Evolutionary conservation across 2,329 filamentous ascomycete genomes (phyloP), one percentile per base, ranked within the genome.

Genomic region (Exutisphaerella laricina): DNA sequence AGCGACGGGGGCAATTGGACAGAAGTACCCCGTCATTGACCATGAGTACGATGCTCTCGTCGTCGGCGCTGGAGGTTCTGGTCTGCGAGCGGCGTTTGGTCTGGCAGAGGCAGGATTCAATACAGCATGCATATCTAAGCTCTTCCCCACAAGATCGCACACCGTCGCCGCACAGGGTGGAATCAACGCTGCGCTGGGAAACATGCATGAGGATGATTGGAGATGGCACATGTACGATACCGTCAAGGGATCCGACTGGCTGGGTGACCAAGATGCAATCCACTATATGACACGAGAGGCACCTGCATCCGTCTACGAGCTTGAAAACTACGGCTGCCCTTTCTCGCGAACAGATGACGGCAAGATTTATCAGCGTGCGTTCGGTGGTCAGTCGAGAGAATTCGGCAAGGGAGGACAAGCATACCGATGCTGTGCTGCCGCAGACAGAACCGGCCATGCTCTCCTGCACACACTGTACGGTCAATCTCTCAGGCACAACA

Each of bases 141-240:
- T 90, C 47, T 90, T 90, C 73, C 86, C 86, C 37, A 92, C 86
- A 39, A 77, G 86, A 75, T 84, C 78, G 66, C 86, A 92, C 70
- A 92, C 86, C 6, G 86, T 92, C 58, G 86, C 86, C 45, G 72
- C 72, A 9, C 72, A 75, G 61, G 86, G 86, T 64, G 86, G 86
- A 62, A 90, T 92, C 75, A 92, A 92, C 67, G 86, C 86, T 43
- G 86, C 86, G 39, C 76, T 92, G 43, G 86, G 86, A 63, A 95
- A 94, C 74, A 96, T 96, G 89, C 88, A 95, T 77, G 80, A 90
- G 74, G 89, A 96, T 63, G 88, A 96, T 73, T 96, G 89, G 89
- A 82, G 88, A 75, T 96, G 89, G 89, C 89, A 96, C 73, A 96
- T 96, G 89, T 96, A 96, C 75, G 89, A 96, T 69, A 96, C 89